Conservation (phyloP, 2,329 filamentous ascomycete genomes). For the Fusarium sp. region DNA sequence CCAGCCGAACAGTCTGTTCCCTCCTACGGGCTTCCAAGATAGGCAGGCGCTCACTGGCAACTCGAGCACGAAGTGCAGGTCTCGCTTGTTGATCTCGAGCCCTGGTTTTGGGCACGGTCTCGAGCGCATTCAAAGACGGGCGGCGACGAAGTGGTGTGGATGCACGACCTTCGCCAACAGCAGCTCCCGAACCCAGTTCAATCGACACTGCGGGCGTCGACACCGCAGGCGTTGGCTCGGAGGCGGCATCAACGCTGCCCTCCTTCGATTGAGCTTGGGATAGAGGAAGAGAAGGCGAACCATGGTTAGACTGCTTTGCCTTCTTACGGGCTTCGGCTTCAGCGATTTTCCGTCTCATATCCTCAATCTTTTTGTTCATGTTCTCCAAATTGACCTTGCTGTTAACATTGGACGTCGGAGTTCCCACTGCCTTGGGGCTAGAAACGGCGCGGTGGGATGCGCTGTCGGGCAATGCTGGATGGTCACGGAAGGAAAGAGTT, state of each 20-base stretch:
- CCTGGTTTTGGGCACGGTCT: slow-evolving; percentile 31
- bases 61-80: slow-evolving; percentile 46
- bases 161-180: slow-evolving; percentile 1
- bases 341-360: slow-evolving; percentile 69
- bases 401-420: slow-evolving; percentile 51
- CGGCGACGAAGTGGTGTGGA: slow-evolving; percentile 15
- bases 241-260: slow-evolving; percentile 37
- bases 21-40: slow-evolving; percentile 51
- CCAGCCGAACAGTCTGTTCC: slow-evolving; percentile 59
- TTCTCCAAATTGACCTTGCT: slow-evolving; percentile 57
- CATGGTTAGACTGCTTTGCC: slow-evolving; percentile 50
- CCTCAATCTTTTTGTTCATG: slow-evolving; percentile 70
- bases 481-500: slow-evolving; percentile 56
- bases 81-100: slow-evolving; percentile 11
- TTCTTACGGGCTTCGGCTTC: slow-evolving; percentile 68
- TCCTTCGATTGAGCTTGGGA: slow-evolving; percentile 42
- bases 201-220: slow-evolving; percentile 4
- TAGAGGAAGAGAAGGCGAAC: slow-evolving; percentile 46
- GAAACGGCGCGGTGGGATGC: slow-evolving; percentile 52
- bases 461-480: slow-evolving; percentile 58
- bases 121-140: slow-evolving; percentile 2
- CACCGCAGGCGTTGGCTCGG: not conserved
- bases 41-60: slow-evolving; percentile 52
- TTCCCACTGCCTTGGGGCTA: slow-evolving; percentile 54
- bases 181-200: not conserved